Base-by-base conservation (phyloP, 176 grass and related monocot genomes). In the Triticum turgidum region DNA sequence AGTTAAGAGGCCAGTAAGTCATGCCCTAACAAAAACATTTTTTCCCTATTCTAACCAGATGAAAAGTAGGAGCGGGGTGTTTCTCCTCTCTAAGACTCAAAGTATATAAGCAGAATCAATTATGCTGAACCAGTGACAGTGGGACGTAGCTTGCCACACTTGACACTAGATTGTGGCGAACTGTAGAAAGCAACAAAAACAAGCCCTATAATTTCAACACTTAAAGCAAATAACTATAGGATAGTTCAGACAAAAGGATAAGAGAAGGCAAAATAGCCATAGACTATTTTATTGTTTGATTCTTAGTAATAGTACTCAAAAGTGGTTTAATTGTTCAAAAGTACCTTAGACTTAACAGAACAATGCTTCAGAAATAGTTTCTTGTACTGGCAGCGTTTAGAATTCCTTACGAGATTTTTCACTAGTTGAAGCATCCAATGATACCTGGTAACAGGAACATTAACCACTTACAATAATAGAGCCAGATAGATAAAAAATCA, bases 341-440 rank as follows among this genome's bases (percentile, higher is more conserved):
- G 18, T 84, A 88, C 80, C 87, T 89, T 87, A 44, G 32, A 72
- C 29, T 84, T 89, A 22, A 76, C 18, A 65, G 76, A 32, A 87
- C 89, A 94, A 80, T 94, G 92, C 80, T 89, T 94, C 74, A 83
- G 15, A 65, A 91, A 73, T 84, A 94, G 42, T 81, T 82, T 89
- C 32, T 83, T 82, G 85, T 91, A 84, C 51, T 94, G 92, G 80
- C 92, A 91, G 34, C 85, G 89, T 76, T 82, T 70, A 45, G 89
- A 89, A 88, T 94, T 94, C 30, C 85, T 81, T 69, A 85, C 83
- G 65, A 94, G 82, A 79, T 87, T 87, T 82, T 89, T 89, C 59
- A 94, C 56, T 78, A 76, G 73, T 49, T 68, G 73, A 69, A 89
- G 72, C 24, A 89, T 51, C 18, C 39, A 65, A 38, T 84, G 68